These are phyloP conservation scores for Colletotrichum incanum DNA, from an alignment of 2,329 filamentous ascomycete species.

Conservation along the genomic window DNA sequence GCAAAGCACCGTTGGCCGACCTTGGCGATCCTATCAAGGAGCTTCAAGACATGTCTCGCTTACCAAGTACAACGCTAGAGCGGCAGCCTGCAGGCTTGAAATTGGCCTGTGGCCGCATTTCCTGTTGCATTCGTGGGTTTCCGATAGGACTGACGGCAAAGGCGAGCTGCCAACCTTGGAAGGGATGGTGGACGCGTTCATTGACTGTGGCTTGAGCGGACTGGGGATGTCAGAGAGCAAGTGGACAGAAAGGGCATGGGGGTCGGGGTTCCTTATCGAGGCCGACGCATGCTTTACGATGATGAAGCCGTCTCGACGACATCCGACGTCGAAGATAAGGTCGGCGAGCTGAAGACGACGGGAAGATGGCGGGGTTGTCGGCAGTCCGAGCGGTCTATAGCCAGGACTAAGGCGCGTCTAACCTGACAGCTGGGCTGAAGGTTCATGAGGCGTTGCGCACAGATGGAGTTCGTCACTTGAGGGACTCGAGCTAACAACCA, in stretches of 20 bases:
- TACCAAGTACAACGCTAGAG: slow-evolving; percentile 29
- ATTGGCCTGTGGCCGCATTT: slow-evolving; percentile 23
- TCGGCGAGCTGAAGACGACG: not conserved
- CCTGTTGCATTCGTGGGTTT: slow-evolving; percentile 8
- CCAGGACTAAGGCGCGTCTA: slow-evolving; percentile 4
- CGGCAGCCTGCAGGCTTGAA: slow-evolving; percentile 37
- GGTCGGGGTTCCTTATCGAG: not conserved
- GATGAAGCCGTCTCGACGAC: slow-evolving; percentile 1
- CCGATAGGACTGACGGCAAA: not conserved
- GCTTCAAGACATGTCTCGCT: slow-evolving; percentile 43
- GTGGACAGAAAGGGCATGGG: not conserved
- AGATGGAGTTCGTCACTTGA: slow-evolving; percentile 30
- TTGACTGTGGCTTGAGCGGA: not conserved
- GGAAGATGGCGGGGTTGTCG: slow-evolving; percentile 10
- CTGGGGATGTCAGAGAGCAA: not conserved
- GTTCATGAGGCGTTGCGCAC: slow-evolving; percentile 33
- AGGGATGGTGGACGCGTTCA: not conserved
- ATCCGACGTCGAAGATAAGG: not conserved
- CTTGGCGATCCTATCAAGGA: slow-evolving; percentile 43
- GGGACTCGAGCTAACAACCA: not conserved
- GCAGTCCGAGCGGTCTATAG: slow-evolving; percentile 15
- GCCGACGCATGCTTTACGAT: not conserved
- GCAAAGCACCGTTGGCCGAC: slow-evolving; percentile 35
- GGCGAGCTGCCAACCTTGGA: not conserved
- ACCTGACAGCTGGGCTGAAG: slow-evolving; percentile 21